Conservation (phyloP, 2,329 filamentous ascomycete species). For the Aspergillus oerlinghausenensis region DNA sequence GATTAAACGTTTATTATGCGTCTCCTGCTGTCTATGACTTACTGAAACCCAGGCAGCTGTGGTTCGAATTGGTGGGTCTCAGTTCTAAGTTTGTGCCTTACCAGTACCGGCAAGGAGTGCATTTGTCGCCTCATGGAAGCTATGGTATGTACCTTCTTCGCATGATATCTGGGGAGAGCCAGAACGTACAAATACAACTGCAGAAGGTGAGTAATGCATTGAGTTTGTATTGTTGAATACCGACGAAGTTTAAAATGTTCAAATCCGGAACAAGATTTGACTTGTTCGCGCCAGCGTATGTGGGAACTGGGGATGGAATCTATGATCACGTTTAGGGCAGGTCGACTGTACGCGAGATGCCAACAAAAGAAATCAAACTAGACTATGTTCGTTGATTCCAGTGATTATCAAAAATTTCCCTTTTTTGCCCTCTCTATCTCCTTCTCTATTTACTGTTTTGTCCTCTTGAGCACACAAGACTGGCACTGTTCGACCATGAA, state of each 20-base stretch:
- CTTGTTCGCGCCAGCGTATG: neutral
- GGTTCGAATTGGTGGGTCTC: neutral
- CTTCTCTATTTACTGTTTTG: neutral
- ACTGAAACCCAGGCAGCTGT: neutral
- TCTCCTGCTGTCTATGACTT: neutral
- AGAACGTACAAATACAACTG: neutral
- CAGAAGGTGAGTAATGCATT: neutral
- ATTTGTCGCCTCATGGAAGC: neutral
- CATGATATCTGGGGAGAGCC: neutral
- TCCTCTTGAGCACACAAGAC: neutral
- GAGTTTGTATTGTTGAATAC: neutral
- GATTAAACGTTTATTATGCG: neutral
- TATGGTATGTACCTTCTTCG: neutral
- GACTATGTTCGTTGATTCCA: neutral
- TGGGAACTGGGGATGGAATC: neutral
- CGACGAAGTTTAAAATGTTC: too few relatives aligned
- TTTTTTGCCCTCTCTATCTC: neutral
- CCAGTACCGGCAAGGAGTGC: neutral
- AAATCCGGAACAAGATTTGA: neutral
- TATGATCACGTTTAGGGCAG: neutral
- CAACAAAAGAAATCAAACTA: neutral
- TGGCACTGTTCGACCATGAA: neutral
- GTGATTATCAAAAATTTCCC: neutral
- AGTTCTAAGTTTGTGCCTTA: neutral
- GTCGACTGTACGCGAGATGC: neutral